These are phyloP conservation scores for Nadsonia starkeyi-henricii DNA, from an alignment of 1,139 yeast species.

Conservation along the genomic window DNA sequence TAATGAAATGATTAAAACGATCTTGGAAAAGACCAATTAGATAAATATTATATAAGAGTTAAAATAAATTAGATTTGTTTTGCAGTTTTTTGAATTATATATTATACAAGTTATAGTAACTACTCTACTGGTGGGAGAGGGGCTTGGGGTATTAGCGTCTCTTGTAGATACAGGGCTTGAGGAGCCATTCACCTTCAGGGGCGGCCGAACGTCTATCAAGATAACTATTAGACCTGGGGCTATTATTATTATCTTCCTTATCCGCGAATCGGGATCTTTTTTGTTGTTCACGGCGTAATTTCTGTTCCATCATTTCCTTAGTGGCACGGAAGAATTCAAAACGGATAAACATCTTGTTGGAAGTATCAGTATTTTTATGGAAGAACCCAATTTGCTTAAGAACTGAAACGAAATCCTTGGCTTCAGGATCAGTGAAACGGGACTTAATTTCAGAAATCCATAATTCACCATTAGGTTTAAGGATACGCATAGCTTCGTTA, in stretches of 20 bases:
- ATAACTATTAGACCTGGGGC: too few species aligned
- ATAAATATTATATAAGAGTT: too few species aligned
- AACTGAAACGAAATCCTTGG: conserved; percentile 59
- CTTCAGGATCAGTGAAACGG: conserved; percentile 52
- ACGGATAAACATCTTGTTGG: conserved; percentile 85
- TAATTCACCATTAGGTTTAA: conserved; percentile 82
- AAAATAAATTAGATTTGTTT: too few species aligned
- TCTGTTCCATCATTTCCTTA: conserved; percentile 50
- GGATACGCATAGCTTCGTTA: conserved; percentile 73
- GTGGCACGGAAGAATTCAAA: conserved; percentile 90
- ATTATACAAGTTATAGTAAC: too few species aligned
- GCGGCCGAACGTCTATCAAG: conserved; percentile 38
- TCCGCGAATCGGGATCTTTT: conserved; percentile 62
- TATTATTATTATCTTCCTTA: conserved; percentile 40
- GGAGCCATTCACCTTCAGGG: conserved; percentile 77
- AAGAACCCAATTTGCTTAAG: conserved; percentile 70
- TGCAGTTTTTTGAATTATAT: too few species aligned
- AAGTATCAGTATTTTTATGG: conserved; percentile 76
- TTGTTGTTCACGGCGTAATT: conserved; percentile 39
- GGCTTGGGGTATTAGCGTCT: too few species aligned
- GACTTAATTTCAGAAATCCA: conserved; percentile 98
- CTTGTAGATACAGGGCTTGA: conserved; percentile 92
- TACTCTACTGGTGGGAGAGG: too few species aligned
- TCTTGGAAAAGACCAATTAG: conserved; percentile 25
- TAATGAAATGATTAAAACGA: conserved; percentile 93